phyloP scores from a whole-genome alignment of 2,329 filamentous ascomycete species.

The Ustulina deusta region DNA sequence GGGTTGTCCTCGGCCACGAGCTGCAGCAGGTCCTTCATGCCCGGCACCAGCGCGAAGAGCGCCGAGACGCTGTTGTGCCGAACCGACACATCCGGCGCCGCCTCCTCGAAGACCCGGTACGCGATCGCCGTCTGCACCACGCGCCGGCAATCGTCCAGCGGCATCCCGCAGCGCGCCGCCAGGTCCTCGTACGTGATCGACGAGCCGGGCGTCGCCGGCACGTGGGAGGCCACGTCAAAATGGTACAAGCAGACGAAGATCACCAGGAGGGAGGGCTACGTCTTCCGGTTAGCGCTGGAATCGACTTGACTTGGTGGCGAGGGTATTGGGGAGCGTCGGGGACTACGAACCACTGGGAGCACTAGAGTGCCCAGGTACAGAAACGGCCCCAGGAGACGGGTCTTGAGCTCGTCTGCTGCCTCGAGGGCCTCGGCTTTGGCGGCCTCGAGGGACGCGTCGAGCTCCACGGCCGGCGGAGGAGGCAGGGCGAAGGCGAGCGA shows the following conservation, averaged over 20 bases:
- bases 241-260: constrained; percentile 43
- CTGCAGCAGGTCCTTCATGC: constrained; percentile 39
- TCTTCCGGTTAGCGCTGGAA: neutral
- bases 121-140: constrained; percentile 45
- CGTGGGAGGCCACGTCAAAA: constrained; percentile 43
- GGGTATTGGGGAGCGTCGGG: neutral
- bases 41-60: constrained; percentile 31
- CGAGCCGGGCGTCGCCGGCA: constrained; percentile 36
- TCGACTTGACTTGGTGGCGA: neutral
- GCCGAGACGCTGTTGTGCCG: constrained; percentile 45
- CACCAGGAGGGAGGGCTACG: constrained; percentile 37
- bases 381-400: constrained; percentile 43
- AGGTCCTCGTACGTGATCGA: constrained; percentile 37
- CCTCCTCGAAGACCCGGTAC: constrained; percentile 48
- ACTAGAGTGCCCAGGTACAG: constrained; percentile 36
- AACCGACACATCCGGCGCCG: constrained; percentile 39
- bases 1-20: constrained; percentile 42
- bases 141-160: constrained; percentile 44
- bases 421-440: constrained; percentile 41
- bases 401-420: constrained; percentile 44
- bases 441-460: constrained; percentile 37
- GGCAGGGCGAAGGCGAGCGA: constrained; percentile 41
- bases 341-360: constrained; percentile 38
- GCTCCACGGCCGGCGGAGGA: constrained; percentile 18
- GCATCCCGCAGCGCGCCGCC: constrained; percentile 31